These are phyloP conservation scores for Beauveria medogensis DNA, from an alignment of 2,329 filamentous ascomycete species.

Conservation along the genomic window DNA sequence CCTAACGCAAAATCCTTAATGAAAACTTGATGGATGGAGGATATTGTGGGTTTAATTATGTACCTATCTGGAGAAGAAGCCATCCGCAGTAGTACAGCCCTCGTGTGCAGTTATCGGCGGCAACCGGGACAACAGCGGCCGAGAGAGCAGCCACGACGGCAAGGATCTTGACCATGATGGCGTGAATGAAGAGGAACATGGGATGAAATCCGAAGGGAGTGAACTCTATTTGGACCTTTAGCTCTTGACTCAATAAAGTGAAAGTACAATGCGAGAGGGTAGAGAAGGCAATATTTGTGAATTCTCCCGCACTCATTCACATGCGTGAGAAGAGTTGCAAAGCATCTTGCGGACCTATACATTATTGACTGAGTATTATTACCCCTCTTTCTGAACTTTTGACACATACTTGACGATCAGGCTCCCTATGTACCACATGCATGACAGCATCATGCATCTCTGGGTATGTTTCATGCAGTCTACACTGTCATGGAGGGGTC, in stretches of 20 bases:
- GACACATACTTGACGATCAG: neutral
- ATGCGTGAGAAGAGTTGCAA: neutral
- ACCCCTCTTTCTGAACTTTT: neutral
- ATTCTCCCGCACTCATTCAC: neutral
- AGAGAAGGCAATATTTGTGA: neutral
- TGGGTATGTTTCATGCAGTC: no score
- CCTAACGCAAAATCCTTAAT: neutral
- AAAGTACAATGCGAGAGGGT: neutral
- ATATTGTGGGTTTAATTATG: neutral
- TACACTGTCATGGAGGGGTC: no score
- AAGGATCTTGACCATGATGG: neutral
- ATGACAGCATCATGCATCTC: neutral
- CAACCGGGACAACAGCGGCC: neutral
- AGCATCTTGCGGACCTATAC: no score
- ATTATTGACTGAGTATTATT: neutral
- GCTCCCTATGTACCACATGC: neutral
- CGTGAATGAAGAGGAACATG: neutral
- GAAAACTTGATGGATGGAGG: neutral
- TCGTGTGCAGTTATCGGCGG: neutral
- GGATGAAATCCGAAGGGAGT: neutral
- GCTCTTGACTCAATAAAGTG: no score
- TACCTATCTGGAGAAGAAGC: neutral
- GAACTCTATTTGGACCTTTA: no score
- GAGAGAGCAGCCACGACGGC: neutral
- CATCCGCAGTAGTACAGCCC: neutral